These are phyloP conservation scores for Obelidium mucronatum DNA, from an alignment of 192 early-diverging fungal genomes.

Conservation along the genomic window DNA sequence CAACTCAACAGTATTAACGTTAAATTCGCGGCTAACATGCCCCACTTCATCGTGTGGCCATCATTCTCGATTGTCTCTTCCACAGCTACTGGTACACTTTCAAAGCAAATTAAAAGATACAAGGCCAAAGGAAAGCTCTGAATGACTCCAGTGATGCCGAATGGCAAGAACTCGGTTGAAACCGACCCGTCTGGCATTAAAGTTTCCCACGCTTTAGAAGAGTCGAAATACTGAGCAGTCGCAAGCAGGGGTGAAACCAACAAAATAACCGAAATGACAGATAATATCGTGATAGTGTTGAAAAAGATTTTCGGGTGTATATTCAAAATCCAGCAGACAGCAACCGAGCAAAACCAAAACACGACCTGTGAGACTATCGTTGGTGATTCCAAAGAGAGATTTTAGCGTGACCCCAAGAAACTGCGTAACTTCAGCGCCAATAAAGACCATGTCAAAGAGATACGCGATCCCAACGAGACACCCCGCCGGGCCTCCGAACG, in stretches of 20 bases:
- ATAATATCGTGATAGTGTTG: conserved; percentile 4
- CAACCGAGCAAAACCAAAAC: conserved; percentile 5
- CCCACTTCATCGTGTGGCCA: background rate
- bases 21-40: conserved; percentile 20
- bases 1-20: conserved; percentile 14
- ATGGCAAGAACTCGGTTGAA: conserved; percentile 15
- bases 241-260: background rate
- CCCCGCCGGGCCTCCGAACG: conserved; percentile 16
- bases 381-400: background rate
- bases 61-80: conserved; percentile 16
- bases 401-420: conserved; percentile 5
- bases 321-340: conserved; percentile 13
- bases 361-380: background rate
- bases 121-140: conserved; percentile 8
- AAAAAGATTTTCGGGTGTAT: conserved; percentile 27
- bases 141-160: conserved; percentile 6
- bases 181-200: background rate
- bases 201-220: conserved; percentile 19
- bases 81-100: conserved; percentile 11
- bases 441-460: conserved; percentile 28
- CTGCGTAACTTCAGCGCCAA: conserved; percentile 11
- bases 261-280: background rate
- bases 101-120: conserved; percentile 28
- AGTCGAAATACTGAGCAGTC: background rate
- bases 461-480: conserved; percentile 29